Base-by-base conservation (phyloP, 192 early-diverging fungal genomes). In the Haplosporangium gracile region DNA sequence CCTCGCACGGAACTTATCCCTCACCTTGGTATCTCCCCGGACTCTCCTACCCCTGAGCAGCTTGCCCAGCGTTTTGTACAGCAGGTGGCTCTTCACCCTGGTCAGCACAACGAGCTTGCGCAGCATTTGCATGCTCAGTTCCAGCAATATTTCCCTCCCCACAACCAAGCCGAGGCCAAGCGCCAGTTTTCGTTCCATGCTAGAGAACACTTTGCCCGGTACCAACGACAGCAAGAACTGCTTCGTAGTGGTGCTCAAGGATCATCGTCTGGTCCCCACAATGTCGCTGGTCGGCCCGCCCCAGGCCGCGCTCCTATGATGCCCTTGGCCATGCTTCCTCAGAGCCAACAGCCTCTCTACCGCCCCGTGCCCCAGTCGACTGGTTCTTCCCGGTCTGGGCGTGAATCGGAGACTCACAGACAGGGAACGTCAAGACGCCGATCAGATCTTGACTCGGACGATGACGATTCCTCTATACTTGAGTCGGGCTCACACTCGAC, bases 11-110 rank as follows among this genome's bases (percentile, higher is more conserved):
- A 73, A 9, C 42, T 83, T 32, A 69, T 51, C 0, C 82, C 53
- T 38, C 82, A 83, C 36, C 84, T 86, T 38, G 84, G 84, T 22
- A 68, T 77, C 38, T 47, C 76, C 9, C 79, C 79, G 2, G 79
- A 86, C 36, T 86, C 84, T 4, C 84, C 84, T 5, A 86, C 84
- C 11, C 84, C 84, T 20, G 84, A 86, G 65, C 78, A 80, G 38
- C 84, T 86, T 43, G 84, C 84, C 5, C 84, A 86, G 34, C 75
- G 79, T 24, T 86, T 86, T 49, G 84, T 86, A 18, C 79, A 86
- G 42, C 79, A 86, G 68, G 84, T 80, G 38, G 84, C 84, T 7
- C 70, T 86, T 13, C 68, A 81, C n/a, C 84, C 79, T 63, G 84
- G 84, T 18, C 74, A 80, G 65, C 84, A 86, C 20, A 86, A 79